These are phyloP conservation scores for Ogataea ramenticola DNA, from an alignment of 805 yeast genomes.

Conservation along the genomic window DNA sequence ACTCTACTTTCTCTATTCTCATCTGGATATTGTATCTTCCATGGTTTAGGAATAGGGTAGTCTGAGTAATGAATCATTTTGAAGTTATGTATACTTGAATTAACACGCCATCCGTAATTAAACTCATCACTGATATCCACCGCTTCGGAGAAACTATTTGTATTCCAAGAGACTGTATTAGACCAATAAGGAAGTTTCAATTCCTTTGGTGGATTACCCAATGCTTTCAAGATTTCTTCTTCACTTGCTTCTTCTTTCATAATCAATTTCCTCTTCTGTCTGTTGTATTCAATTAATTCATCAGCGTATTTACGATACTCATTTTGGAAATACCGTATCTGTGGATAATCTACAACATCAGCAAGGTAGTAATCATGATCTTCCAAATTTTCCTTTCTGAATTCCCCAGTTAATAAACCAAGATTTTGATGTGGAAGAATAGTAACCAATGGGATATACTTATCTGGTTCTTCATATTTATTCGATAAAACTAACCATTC, in stretches of 20 bases:
- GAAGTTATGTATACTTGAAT: constrained; percentile 17
- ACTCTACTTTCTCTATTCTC: constrained; percentile 7
- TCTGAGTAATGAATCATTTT: constrained; percentile 59
- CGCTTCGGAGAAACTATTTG: constrained; percentile 1
- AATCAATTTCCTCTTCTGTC: neutral
- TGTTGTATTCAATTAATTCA: constrained; percentile 1
- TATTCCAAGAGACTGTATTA: constrained; percentile 7
- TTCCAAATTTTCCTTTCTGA: constrained; percentile 21
- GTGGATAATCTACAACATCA: constrained; percentile 36
- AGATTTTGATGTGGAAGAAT: constrained; percentile 46
- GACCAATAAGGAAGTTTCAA: constrained; percentile 18
- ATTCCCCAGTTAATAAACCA: constrained; percentile 46
- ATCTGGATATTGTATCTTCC: constrained; percentile 31
- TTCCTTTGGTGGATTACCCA: neutral
- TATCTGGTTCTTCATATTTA: neutral
- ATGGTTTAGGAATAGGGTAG: constrained; percentile 60
- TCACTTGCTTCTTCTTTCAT: neutral
- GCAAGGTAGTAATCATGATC: constrained; percentile 34
- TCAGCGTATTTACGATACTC: constrained; percentile 2
- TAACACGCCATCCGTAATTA: constrained; percentile 27
- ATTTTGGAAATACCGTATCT: neutral
- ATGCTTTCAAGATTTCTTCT: neutral
- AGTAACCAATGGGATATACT: constrained; percentile 22
- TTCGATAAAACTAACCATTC: neutral
- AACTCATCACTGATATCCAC: neutral